These are phyloP conservation scores for Moesziomyces antarcticus DNA, from an alignment of 1,284 basidiomycete genomes.

Conservation along the genomic window DNA sequence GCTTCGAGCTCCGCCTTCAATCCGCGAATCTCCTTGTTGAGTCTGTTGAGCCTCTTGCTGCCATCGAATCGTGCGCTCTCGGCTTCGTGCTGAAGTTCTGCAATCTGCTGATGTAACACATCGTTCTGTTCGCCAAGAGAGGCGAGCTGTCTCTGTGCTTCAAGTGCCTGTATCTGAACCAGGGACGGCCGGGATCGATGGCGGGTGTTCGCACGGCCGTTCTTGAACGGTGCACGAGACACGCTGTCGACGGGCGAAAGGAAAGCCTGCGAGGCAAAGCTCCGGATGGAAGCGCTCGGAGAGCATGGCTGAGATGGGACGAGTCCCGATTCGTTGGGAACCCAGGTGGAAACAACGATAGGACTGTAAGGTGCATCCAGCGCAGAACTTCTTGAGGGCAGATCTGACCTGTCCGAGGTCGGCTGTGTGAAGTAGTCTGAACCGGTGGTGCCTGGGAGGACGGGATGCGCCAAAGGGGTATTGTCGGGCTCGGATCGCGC, in stretches of 20 bases:
- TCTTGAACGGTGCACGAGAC: conserved; percentile 5
- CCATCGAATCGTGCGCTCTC: conserved; percentile 51
- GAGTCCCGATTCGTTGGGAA: conserved; percentile 35
- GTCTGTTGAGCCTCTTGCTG: conserved; percentile 42
- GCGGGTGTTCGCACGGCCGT: conserved; percentile 4
- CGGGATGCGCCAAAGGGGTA: conserved; percentile 25
- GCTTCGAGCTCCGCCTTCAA: conserved; percentile 58
- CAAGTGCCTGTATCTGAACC: conserved; percentile 33
- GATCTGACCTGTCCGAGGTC: background rate
- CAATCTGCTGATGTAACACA: conserved; percentile 52
- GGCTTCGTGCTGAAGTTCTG: conserved; percentile 57
- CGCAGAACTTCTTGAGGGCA: background rate
- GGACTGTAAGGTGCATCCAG: background rate
- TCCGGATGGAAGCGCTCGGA: conserved; percentile 34
- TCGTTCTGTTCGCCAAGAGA: conserved; percentile 57
- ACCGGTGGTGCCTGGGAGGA: conserved; percentile 2
- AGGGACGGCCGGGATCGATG: conserved; percentile 35
- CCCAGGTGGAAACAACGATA: conserved; percentile 11
- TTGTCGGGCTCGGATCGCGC: conserved; percentile 17
- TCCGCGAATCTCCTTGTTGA: conserved; percentile 58
- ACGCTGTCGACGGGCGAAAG: conserved; percentile 12
- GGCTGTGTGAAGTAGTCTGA: conserved; percentile 34
- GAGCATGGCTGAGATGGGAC: conserved; percentile 40
- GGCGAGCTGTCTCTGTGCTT: conserved; percentile 55
- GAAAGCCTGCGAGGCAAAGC: conserved; percentile 30